Evolutionary conservation across 139 green algal species (phyloP), one percentile per base, ranked within the genome.

Genomic region (Tetraselmis striata): DNA sequence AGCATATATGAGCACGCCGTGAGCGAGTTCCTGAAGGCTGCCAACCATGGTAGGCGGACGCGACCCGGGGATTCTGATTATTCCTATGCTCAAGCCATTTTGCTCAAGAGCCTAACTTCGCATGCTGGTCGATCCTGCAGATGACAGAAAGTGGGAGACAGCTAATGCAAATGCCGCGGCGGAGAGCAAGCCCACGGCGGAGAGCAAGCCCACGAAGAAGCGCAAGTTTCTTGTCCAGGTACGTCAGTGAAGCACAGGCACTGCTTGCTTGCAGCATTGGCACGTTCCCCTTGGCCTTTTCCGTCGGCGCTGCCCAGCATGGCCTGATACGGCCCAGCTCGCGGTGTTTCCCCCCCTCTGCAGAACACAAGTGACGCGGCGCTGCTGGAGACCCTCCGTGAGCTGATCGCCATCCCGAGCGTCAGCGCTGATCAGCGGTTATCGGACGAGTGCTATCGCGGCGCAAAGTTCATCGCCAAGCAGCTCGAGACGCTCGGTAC

Each of bases 401-500:
- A 67, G 45, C 45, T 67, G 5, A 67, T 67, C 45, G 45, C 45
- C 5, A 67, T 67, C 45, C 45, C 45, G 18, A 67, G 45, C 45
- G 45, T 67, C 45, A 91, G 83, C 79, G 81, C 79, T 32, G 89
- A 93, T 83, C 86, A 87, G 0, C 77, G 75, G 2, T 76, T 91
- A 28, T 88, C 83, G 23, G 94, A 98, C 59, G 94, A 98, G 78
- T 97, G 95, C 87, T 96, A 96, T 82, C 84, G 86, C 24, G 95
- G 91, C 18, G 95, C 96, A 81, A 97, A 97, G 87, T 98, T 94
- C 86, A 82, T 98, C 76, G 87, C 92, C 28, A 86, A 90, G 31
- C 89, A 98, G 81, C 87, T 98, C 32, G 94, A 98, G 86, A 84
- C 87, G 1, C 84, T 97, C 83, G n/a, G n/a, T n/a, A n/a, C n/a